Evolutionary conservation across 805 yeast species (phyloP).

Genomic region (Wickerhamiella azyma): DNA sequence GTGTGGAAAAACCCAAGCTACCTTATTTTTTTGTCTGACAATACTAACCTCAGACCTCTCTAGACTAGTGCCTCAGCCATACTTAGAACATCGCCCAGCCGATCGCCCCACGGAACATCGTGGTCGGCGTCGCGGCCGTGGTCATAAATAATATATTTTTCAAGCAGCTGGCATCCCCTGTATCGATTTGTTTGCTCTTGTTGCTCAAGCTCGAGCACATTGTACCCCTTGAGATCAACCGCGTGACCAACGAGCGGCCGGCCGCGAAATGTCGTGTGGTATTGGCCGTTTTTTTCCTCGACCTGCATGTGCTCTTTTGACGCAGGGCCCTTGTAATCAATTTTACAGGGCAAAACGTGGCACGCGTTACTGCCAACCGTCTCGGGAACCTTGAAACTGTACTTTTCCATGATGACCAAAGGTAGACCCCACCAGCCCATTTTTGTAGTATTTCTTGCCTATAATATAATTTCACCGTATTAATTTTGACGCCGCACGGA

Average conservation of each 20-base stretch:
- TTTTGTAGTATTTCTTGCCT: too few species aligned
- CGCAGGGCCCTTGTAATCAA: slow-evolving; percentile 12
- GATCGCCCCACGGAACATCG: slow-evolving; percentile 9
- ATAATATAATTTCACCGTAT: too few species aligned
- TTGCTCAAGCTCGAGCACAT: slow-evolving; percentile 13
- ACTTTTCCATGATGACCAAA: slow-evolving; percentile 1
- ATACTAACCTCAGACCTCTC: slow-evolving; percentile 15
- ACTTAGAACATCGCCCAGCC: slow-evolving; percentile 10
- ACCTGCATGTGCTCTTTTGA: slow-evolving; percentile 11
- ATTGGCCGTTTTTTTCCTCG: not conserved
- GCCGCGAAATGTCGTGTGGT: slow-evolving; percentile 14
- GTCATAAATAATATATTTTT: slow-evolving; percentile 5
- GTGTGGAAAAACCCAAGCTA: slow-evolving; percentile 98
- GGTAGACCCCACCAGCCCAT: not conserved
- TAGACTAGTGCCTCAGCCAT: not conserved
- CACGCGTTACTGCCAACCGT: not conserved
- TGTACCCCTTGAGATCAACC: slow-evolving; percentile 14
- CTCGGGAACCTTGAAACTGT: slow-evolving; percentile 4
- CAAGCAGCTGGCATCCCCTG: slow-evolving; percentile 8
- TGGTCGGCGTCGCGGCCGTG: slow-evolving; percentile 3
- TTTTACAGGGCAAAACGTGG: slow-evolving; percentile 16
- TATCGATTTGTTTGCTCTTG: slow-evolving; percentile 8
- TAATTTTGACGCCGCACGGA: too few species aligned
- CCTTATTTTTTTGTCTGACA: slow-evolving; percentile 65
- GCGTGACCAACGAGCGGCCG: slow-evolving; percentile 14